Conservation (phyloP, 805 yeast species). For the Kuraishia borneana region DNA sequence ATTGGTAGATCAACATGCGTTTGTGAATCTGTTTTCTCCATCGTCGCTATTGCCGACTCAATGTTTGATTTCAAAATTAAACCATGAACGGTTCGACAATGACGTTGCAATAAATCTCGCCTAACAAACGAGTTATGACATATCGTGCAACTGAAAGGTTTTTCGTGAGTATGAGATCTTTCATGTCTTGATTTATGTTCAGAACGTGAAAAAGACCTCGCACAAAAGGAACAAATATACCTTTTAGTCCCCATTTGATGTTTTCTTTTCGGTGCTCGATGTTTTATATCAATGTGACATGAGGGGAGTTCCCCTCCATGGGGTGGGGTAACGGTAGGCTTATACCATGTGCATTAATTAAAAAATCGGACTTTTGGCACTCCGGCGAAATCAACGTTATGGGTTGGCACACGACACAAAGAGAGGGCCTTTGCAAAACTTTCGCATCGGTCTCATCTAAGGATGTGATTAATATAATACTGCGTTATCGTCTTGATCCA, state of each 20-base stretch:
- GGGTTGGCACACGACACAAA: too few relatives aligned
- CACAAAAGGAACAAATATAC: conserved; percentile 71
- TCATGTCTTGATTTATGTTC: conserved; percentile 76
- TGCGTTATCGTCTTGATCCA: conserved; percentile 1
- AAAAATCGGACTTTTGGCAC: not conserved
- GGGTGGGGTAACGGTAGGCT: too few relatives aligned
- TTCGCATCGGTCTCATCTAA: not conserved
- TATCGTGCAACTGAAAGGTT: conserved; percentile 65
- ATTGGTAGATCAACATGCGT: not conserved
- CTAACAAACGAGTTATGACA: conserved; percentile 70
- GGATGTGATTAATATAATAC: not conserved
- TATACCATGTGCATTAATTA: too few relatives aligned
- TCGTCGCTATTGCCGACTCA: conserved; percentile 8
- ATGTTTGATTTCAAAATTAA: conserved; percentile 16
- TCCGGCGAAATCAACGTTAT: not conserved
- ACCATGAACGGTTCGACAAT: conserved; percentile 66
- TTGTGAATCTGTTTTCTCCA: too few relatives aligned
- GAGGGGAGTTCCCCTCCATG: too few relatives aligned
- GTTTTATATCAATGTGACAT: too few relatives aligned
- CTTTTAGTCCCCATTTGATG: too few relatives aligned
- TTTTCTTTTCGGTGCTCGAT: too few relatives aligned
- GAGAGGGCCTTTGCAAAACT: not conserved
- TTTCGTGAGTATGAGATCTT: conserved; percentile 68
- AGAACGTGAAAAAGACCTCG: conserved; percentile 67
- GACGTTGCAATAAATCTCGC: conserved; percentile 67